Percentiles rank a stretch among this genome's conserved stretches.
Evolutionary conservation across 768 basidiomycete species (phyloP).

Genomic region (Piloderma croceum): DNA sequence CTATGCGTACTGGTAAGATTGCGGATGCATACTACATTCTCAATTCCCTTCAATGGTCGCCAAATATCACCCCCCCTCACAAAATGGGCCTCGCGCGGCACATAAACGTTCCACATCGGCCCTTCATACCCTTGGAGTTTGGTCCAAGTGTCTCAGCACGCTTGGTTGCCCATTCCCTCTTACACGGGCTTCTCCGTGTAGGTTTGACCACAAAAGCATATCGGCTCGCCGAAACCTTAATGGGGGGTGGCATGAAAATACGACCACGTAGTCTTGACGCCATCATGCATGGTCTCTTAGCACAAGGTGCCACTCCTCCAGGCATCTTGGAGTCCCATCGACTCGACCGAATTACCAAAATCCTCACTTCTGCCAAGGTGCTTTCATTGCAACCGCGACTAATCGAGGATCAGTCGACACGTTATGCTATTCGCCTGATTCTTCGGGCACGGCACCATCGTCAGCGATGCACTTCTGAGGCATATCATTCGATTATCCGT

Average conservation of each 20-base stretch:
- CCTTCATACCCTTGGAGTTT: conserved; percentile 37
- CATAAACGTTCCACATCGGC: conserved; percentile 10
- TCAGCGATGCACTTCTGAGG: conserved; percentile 49
- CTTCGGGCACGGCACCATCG: conserved; percentile 47
- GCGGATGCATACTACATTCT: conserved; percentile 52
- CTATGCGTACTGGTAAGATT: conserved; percentile 36
- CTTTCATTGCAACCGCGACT: conserved; percentile 16
- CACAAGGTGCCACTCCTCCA: conserved; percentile 11
- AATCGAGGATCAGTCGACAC: conserved; percentile 36
- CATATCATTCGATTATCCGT: conserved; percentile 56
- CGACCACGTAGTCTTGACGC: conserved; percentile 45
- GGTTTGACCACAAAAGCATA: conserved; percentile 46
- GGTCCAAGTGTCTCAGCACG: conserved; percentile 48
- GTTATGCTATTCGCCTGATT: conserved; percentile 50
- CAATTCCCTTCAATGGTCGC: conserved; percentile 49
- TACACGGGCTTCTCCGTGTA: conserved; percentile 58
- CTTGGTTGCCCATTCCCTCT: conserved; percentile 54
- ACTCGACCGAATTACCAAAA: conserved; percentile 14
- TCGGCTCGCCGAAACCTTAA: conserved; percentile 44
- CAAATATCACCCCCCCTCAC: conserved; percentile 3
- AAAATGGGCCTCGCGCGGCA: conserved; percentile 2
- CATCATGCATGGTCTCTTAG: conserved; percentile 28
- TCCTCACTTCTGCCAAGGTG: conserved; percentile 13
- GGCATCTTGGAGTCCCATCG: conserved; percentile 9
- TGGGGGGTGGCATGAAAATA: conserved; percentile 47